Evolutionary conservation across 768 basidiomycete species (phyloP), one percentile per base, ranked within the genome.

Genomic region (Pleurotus eryngii): DNA sequence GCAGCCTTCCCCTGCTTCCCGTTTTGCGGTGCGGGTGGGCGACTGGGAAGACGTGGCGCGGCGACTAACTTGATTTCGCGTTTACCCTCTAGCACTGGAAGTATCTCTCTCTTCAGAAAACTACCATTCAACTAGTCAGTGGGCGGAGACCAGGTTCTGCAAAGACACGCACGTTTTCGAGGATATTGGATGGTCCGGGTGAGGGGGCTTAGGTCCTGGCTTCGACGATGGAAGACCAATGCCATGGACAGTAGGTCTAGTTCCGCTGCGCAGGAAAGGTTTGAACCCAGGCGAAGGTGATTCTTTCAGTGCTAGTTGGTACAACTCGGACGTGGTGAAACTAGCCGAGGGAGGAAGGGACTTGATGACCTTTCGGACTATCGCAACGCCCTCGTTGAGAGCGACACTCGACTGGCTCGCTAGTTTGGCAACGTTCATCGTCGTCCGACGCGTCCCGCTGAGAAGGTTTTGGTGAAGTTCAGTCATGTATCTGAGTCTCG

Each of bases 71-170:
- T 64, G 18, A 88, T 65, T 40, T 76, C 72, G 18, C 73, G 70
- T 12, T 68, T 65, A 0, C 70, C 75, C 14, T 68, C 72, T 20
- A 87, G 72, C 11, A 76, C 70, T 0, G 76, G 76, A 1, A 89
- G 72, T 5, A 88, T 71, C 12, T 72, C 66, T 17, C 63, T 72
- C 66, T 86, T 87, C 40, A 89, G 67, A 63, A 82, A 86, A 24
- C 85, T 86, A 56, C 11, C 14, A 26, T 20, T 35, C n/a, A 14
- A 35, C 54, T 30, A 54, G 46, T 27, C 9, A 17, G 17, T 20
- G 37, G 18, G 45, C 14, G 27, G 18, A 12, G 17, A n/a, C 30
- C 30, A 35, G 8, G 30, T 17, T 14, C 42, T 15, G 7, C 46
- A 43, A 37, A 15, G 15, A 18, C 17, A 70, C 75, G 46, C 56